phyloP scores from a whole-genome alignment of 1,284 basidiomycete genomes.

The Cutaneotrichosporon curvatum region DNA sequence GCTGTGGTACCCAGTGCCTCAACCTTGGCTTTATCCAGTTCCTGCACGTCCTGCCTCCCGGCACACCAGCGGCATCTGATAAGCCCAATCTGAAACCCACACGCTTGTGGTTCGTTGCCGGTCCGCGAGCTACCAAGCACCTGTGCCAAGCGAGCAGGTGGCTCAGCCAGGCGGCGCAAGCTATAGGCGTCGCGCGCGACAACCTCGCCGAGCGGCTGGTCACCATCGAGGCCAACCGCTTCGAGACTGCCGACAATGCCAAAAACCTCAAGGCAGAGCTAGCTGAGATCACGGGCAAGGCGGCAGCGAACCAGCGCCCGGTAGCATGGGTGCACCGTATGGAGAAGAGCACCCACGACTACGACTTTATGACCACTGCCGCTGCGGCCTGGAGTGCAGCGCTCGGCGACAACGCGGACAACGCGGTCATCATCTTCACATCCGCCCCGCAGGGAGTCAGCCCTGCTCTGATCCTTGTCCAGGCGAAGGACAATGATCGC shows the following conservation, averaged over 20 bases:
- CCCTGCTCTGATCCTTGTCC: conserved; percentile 53
- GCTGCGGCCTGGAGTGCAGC: conserved; percentile 3
- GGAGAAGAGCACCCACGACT: conserved; percentile 35
- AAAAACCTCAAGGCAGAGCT: conserved; percentile 63
- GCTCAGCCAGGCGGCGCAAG: conserved; percentile 55
- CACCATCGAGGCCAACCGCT: conserved; percentile 54
- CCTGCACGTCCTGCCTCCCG: conserved; percentile 44
- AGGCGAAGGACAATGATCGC: conserved; percentile 55
- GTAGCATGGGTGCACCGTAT: conserved; percentile 8
- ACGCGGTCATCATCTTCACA: conserved; percentile 47
- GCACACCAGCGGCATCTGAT: conserved; percentile 48
- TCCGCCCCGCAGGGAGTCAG: conserved; percentile 16
- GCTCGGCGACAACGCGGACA: neutral
- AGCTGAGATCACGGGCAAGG: conserved; percentile 53
- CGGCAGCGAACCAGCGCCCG: conserved; percentile 44
- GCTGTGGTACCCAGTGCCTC: conserved; percentile 70
- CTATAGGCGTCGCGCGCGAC: conserved; percentile 51
- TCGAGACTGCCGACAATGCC: conserved; percentile 56
- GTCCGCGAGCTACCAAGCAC: conserved; percentile 62
- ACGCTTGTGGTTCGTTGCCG: conserved; percentile 71
- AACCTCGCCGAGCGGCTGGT: conserved; percentile 57
- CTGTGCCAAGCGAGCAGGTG: conserved; percentile 54
- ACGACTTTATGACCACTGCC: conserved; percentile 29
- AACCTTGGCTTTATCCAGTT: conserved; percentile 32
- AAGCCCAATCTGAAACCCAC: conserved; percentile 51